Evolutionary conservation across 2,329 filamentous ascomycete genomes (phyloP).

Genomic region (Pestalotiopsis fici): DNA sequence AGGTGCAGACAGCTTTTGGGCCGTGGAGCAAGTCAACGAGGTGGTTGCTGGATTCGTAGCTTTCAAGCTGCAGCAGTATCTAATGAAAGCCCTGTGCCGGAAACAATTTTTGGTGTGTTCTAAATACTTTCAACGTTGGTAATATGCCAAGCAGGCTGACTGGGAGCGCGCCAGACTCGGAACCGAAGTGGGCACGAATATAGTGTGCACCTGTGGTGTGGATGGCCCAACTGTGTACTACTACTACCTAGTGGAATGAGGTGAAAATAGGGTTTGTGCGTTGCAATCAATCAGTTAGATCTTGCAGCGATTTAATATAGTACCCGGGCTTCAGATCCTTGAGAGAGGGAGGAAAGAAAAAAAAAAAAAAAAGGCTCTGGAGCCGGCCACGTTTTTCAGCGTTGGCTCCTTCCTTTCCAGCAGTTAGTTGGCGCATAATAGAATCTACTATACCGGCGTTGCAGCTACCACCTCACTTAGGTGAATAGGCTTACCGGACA

Average conservation of each 20-base stretch:
- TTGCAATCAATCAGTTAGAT: background rate
- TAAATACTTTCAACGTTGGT: background rate
- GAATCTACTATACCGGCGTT: background rate
- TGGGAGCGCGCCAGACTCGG: background rate
- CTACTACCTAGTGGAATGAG: background rate
- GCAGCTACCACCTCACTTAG: background rate
- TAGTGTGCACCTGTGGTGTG: background rate
- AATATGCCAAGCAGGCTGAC: too few relatives aligned
- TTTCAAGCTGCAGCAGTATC: background rate
- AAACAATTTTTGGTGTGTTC: background rate
- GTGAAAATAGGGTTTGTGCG: background rate
- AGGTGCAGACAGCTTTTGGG: background rate
- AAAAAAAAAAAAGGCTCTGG: background rate
- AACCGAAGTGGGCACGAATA: background rate
- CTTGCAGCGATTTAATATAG: constrained; percentile 1
- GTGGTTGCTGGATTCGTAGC: constrained; percentile 5
- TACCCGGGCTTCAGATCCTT: background rate
- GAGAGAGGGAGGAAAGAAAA: too few relatives aligned
- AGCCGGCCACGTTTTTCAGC: background rate
- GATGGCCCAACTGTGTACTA: background rate
- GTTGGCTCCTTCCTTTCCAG: background rate
- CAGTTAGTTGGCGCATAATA: background rate
- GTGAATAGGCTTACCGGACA: background rate
- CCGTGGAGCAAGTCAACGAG: background rate
- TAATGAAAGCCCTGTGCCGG: background rate